Base-by-base conservation (phyloP, 2,329 filamentous ascomycete species). In the Calonectria pauciramosa region DNA sequence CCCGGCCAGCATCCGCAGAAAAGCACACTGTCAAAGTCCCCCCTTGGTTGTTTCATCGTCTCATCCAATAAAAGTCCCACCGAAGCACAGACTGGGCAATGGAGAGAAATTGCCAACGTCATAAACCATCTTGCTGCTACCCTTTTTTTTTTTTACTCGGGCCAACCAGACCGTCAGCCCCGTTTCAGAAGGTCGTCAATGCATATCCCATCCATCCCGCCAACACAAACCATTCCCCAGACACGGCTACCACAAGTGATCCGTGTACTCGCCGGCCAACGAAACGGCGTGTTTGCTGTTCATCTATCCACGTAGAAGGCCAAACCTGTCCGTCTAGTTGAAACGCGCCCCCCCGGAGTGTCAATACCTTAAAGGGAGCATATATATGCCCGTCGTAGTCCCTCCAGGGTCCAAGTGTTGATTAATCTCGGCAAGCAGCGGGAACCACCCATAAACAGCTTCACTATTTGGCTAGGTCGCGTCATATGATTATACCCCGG, bases 171-270 rank as follows among this genome's bases (percentile, higher is more conserved):
- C 23, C 47, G 56, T 70, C 68, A 64, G 28, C 18, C 44, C n/a
- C 34, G 56, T 70, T 64, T 64, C 68, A 64, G 23, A 64, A 70
- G 30, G 49, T 65, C 41, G 38, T 65, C 41, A 65, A 49, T 49
- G 60, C 60, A 44, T 13, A 49, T 49, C 23, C 41, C n/a, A 47
- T 23, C 26, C 28, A 23, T 11, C 36, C 16, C 20, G 7, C 36
- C 36, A 49, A 34, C 41, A 65, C 38, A 44, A 65, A 23, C 26
- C 26, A 9, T n/a, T 38, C 23, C 54, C 60, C 60, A 65, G 41
- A 13, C 41, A 30, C 26, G 60, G 18, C 60, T 14, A 65, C 14
- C 36, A 47, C 30, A 16, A 9, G 26, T 9, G 38, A 10, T 38
- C 9, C 47, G 34, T 38, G 36, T 51, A 11, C 26, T 28, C 51